Percentiles rank a stretch among this genome's conserved stretches.
These are phyloP conservation scores for Agrocybe praecox DNA, from an alignment of 768 basidiomycete species.

Conservation along the genomic window DNA sequence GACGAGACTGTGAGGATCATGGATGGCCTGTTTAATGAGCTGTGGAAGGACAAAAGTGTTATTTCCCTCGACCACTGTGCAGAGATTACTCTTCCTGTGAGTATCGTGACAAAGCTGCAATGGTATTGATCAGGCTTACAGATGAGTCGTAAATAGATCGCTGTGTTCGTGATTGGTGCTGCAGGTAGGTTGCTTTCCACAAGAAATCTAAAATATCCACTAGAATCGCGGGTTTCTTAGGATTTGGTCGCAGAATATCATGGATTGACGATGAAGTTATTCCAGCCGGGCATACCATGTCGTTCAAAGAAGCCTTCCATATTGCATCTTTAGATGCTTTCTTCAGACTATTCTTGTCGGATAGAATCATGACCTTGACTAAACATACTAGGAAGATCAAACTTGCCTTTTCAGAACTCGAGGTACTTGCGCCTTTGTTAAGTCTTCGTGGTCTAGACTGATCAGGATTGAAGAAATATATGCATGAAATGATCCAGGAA, in stretches of 20 bases:
- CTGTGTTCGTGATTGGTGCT: constrained; percentile 5
- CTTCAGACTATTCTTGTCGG: constrained; percentile 35
- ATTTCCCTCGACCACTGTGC: constrained; percentile 23
- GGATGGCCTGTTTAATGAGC: constrained; percentile 41
- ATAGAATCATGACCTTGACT: constrained; percentile 31
- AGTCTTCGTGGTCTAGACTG: neutral
- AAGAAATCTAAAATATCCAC: no score
- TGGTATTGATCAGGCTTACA: neutral
- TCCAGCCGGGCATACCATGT: constrained; percentile 42
- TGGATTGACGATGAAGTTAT: constrained; percentile 38
- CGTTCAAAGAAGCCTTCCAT: constrained; percentile 46
- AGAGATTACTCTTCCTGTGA: constrained; percentile 6
- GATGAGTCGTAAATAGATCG: neutral
- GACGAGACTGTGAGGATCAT: constrained; percentile 44
- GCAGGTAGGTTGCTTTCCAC: neutral
- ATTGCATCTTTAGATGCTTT: constrained; percentile 34
- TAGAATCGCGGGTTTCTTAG: constrained; percentile 16
- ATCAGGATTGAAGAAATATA: constrained; percentile 29
- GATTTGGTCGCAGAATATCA: constrained; percentile 48
- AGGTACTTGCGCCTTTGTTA: neutral
- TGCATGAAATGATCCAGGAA: constrained; percentile 52
- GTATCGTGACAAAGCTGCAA: neutral
- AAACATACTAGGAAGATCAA: constrained; percentile 25
- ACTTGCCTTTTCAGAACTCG: constrained; percentile 41
- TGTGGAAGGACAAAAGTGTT: constrained; percentile 44